Percentiles rank a stretch among this genome's conserved stretches.
Evolutionary conservation across 2,329 filamentous ascomycete species (phyloP).

Genomic region (Aspergillus sp.): DNA sequence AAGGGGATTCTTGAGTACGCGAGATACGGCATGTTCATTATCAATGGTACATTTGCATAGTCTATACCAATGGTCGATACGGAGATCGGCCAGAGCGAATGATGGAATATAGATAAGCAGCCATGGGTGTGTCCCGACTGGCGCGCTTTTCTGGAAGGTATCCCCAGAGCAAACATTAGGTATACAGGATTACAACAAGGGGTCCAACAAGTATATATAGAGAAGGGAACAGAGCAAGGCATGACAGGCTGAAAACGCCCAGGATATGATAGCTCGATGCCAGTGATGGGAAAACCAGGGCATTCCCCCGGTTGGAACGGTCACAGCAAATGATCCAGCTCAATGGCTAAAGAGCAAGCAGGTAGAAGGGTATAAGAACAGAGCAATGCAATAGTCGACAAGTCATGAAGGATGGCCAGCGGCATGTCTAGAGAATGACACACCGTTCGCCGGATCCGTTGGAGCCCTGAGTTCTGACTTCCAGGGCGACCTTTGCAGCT

Average conservation of each 20-base stretch:
- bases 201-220: constrained; percentile 23
- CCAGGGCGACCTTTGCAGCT: constrained; percentile 86
- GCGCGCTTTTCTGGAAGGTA: constrained; percentile 7
- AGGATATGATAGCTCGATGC: constrained; percentile 5
- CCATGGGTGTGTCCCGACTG: not conserved
- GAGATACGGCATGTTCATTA: not conserved
- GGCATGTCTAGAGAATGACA: constrained; percentile 35
- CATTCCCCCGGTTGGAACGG: not conserved
- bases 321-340: constrained; percentile 3
- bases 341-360: constrained; percentile 2
- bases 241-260: constrained; percentile 18
- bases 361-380: constrained; percentile 21
- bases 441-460: constrained; percentile 36
- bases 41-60: not conserved
- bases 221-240: constrained; percentile 15
- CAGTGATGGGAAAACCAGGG: not conserved
- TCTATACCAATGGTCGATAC: constrained; percentile 2
- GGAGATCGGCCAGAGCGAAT: not conserved
- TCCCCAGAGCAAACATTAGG: constrained; percentile 15
- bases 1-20: not conserved
- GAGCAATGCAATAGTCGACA: constrained; percentile 6
- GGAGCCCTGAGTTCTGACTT: constrained; percentile 45
- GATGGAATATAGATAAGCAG: not conserved
- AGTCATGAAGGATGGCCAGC: constrained; percentile 9
- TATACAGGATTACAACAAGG: constrained; percentile 14